Evolutionary conservation across 371 early-diverging fungal genomes (phyloP).

Genomic region (Mortierella sp.): DNA sequence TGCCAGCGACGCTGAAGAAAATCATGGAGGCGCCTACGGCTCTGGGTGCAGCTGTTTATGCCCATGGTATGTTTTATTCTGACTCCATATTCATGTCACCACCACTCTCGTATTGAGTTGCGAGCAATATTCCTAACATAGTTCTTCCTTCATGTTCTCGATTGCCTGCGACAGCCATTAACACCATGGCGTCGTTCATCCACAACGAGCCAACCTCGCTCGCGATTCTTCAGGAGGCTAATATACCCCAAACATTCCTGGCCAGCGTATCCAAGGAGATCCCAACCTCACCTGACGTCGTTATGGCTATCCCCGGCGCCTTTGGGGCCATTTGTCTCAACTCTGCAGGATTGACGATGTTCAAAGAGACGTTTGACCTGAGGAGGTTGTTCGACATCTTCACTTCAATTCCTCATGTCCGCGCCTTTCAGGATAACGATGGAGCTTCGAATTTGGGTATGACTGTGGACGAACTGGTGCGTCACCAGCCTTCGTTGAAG

Average conservation of each 20-base stretch:
- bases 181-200: conserved; percentile 94
- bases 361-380: conserved; percentile 80
- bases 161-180: conserved; percentile 75
- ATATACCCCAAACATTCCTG: conserved; percentile 89
- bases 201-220: conserved; percentile 97
- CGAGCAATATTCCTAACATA: background rate
- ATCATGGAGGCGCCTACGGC: conserved; percentile 80
- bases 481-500: conserved; percentile 93
- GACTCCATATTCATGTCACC: background rate
- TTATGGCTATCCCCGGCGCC: conserved; percentile 90
- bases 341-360: conserved; percentile 84
- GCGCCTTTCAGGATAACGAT: conserved; percentile 86
- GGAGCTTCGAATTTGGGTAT: conserved; percentile 85
- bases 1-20: conserved; percentile 81
- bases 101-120: background rate
- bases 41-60: conserved; percentile 84
- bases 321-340: conserved; percentile 98
- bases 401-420: conserved; percentile 80
- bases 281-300: conserved; percentile 81
- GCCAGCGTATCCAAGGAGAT: conserved; percentile 74
- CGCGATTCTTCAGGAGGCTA: conserved; percentile 91
- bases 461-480: conserved; percentile 94
- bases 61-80: conserved; percentile 64
- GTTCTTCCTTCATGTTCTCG: background rate
- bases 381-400: conserved; percentile 82